Evolutionary conservation across 768 basidiomycete genomes (phyloP).

Genomic region (Rhodotorula toruloides): DNA sequence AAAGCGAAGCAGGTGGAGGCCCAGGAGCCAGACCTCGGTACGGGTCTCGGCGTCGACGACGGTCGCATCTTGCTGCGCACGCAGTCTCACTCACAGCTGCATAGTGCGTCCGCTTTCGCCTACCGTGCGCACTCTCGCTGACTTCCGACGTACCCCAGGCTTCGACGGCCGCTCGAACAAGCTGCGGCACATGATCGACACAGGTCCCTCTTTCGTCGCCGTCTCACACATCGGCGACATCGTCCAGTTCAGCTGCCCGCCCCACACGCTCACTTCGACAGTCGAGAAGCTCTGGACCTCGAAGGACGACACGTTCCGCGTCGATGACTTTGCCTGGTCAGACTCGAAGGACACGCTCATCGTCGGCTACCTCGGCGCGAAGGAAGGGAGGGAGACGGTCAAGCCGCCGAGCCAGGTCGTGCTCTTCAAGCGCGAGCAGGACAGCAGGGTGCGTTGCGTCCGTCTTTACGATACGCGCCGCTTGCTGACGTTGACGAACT

Average conservation of each 20-base stretch:
- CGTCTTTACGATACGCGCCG: too few relatives aligned
- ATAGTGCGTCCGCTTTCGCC: slow-evolving; percentile 6
- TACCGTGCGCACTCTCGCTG: too few relatives aligned
- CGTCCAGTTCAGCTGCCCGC: slow-evolving; percentile 12
- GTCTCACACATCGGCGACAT: slow-evolving; percentile 30
- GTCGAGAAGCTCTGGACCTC: slow-evolving; percentile 8
- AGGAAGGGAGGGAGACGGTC: slow-evolving; percentile 1
- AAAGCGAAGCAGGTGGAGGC: slow-evolving; percentile 3
- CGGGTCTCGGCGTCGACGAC: slow-evolving; percentile 1
- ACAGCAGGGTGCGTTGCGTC: not conserved
- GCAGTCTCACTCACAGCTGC: not conserved
- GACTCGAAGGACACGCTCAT: slow-evolving; percentile 26
- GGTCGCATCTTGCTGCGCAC: slow-evolving; percentile 10
- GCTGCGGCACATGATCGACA: slow-evolving; percentile 29
- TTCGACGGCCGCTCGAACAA: slow-evolving; percentile 32
- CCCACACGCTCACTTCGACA: not conserved
- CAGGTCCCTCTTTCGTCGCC: slow-evolving; percentile 13
- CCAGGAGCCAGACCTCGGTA: slow-evolving; percentile 6
- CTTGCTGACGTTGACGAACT: not conserved
- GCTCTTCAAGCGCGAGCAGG: slow-evolving; percentile 17
- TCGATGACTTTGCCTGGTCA: slow-evolving; percentile 26
- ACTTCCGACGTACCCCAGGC: too few relatives aligned
- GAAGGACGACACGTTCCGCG: slow-evolving; percentile 14
- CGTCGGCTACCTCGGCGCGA: slow-evolving; percentile 20
- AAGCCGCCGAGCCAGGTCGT: slow-evolving; percentile 29